Evolutionary conservation across 352 stramenopile genomes (phyloP).

Genomic region (Phytophthora hibernalis): DNA sequence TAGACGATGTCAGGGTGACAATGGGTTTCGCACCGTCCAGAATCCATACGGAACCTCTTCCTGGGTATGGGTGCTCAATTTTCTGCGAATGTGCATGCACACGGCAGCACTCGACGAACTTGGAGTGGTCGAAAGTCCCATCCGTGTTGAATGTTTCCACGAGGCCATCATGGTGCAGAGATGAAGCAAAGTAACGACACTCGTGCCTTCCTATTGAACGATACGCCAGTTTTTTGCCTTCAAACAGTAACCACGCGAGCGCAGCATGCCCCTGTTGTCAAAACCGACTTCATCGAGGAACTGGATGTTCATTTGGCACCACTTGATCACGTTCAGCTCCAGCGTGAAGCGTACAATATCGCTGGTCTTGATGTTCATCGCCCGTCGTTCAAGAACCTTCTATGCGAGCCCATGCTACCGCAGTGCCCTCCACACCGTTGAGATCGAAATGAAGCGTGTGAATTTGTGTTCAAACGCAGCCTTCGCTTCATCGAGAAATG

Average conservation of each 20-base stretch:
- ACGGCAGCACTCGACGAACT: not conserved
- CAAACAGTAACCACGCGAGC: slow-evolving; percentile 9
- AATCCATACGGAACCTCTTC: not conserved
- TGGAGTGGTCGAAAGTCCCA: not conserved
- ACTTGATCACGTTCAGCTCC: no score
- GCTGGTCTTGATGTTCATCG: no score
- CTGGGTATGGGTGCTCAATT: not conserved
- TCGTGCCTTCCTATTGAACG: slow-evolving; percentile 19
- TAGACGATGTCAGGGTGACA: no score
- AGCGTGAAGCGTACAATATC: no score
- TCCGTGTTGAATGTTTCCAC: not conserved
- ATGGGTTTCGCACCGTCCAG: not conserved
- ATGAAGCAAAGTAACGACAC: slow-evolving; percentile 15
- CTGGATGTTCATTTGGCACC: no score
- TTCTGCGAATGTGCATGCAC: not conserved
- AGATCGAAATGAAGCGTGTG: no score
- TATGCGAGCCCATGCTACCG: no score
- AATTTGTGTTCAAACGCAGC: no score
- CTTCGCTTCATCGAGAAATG: slow-evolving; percentile 16
- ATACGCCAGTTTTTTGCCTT: slow-evolving; percentile 18
- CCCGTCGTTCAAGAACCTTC: no score
- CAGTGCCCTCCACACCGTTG: no score
- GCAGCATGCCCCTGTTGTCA: no score
- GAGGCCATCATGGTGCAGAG: not conserved
- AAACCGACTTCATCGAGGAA: no score